These are phyloP conservation scores for Piper longum DNA, from an alignment of 164 flowering plant species.

Conservation along the genomic window DNA sequence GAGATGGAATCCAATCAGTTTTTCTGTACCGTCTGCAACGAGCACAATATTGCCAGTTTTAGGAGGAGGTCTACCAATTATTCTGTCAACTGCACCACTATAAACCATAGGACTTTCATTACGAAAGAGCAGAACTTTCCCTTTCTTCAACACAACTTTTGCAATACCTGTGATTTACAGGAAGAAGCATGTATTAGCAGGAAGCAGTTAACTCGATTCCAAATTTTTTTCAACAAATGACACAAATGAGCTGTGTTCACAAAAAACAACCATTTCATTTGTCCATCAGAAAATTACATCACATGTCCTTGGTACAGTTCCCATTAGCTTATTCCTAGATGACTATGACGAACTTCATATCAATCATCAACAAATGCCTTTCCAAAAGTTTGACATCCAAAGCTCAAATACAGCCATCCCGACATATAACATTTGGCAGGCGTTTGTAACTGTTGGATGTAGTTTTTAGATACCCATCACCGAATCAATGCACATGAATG, in stretches of 20 bases:
- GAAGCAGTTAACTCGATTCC: not conserved
- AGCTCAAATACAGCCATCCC: no score
- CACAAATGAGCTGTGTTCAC: not conserved
- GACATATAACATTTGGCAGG: no score
- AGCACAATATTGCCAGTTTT: slow-evolving; percentile 80
- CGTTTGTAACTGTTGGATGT: no score
- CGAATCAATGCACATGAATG: no score
- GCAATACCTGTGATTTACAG: slow-evolving; percentile 41
- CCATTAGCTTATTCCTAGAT: not conserved
- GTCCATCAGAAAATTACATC: not conserved
- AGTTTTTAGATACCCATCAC: no score
- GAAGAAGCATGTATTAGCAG: not conserved
- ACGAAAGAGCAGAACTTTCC: slow-evolving; percentile 74
- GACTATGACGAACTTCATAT: not conserved
- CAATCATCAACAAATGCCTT: not conserved
- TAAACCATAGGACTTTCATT: slow-evolving; percentile 98
- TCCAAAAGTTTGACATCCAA: no score
- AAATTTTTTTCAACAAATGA: not conserved
- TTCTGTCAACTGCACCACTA: slow-evolving; percentile 93
- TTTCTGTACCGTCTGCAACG: slow-evolving; percentile 84
- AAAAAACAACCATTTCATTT: not conserved
- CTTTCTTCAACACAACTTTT: slow-evolving; percentile 86
- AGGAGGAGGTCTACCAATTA: slow-evolving; percentile 84
- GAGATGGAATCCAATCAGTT: slow-evolving; percentile 78
- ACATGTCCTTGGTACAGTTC: not conserved